A percentile compares a stretch with the other conserved stretches of the same genome.
phyloP scores from a whole-genome alignment of 495 filamentous ascomycete species.

The Tricharina praecox region DNA sequence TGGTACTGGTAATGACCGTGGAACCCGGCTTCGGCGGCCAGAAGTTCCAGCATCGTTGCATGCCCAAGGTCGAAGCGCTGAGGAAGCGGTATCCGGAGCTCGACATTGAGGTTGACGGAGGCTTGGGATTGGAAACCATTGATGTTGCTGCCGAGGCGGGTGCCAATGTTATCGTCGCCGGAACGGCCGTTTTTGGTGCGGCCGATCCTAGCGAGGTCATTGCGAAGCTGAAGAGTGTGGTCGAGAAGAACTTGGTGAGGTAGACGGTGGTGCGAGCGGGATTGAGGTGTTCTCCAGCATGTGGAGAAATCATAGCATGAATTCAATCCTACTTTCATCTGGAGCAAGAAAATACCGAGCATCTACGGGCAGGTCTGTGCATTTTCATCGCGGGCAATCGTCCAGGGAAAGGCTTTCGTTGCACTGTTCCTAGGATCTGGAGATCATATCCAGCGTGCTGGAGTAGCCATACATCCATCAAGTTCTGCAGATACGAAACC shows the following conservation, averaged over 20 bases:
- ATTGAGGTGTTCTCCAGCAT: too few species aligned
- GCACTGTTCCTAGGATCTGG: too few species aligned
- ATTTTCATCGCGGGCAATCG: too few species aligned
- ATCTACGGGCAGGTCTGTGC: too few species aligned
- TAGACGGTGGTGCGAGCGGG: not conserved
- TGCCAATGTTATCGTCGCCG: constrained; percentile 94
- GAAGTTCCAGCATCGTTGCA: constrained; percentile 89
- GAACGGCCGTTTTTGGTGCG: constrained; percentile 92
- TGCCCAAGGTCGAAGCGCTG: constrained; percentile 80
- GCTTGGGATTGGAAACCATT: constrained; percentile 71
- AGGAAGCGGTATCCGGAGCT: constrained; percentile 71
- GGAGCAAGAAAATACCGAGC: too few species aligned
- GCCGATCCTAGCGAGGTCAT: constrained; percentile 76
- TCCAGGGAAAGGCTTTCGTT: too few species aligned
- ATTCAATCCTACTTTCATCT: too few species aligned
- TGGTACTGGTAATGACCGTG: constrained; percentile 98
- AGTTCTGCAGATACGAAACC: too few species aligned
- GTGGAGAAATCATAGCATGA: too few species aligned
- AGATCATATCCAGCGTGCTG: too few species aligned
- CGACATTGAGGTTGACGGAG: constrained; percentile 95
- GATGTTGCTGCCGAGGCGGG: constrained; percentile 89
- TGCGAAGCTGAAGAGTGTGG: constrained; percentile 53
- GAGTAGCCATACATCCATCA: too few species aligned
- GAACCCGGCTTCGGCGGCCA: constrained; percentile 95
- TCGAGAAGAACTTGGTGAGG: constrained; percentile 35